Conservation (phyloP, 139 green algal genomes). For the Ettlia oleoabundans region DNA sequence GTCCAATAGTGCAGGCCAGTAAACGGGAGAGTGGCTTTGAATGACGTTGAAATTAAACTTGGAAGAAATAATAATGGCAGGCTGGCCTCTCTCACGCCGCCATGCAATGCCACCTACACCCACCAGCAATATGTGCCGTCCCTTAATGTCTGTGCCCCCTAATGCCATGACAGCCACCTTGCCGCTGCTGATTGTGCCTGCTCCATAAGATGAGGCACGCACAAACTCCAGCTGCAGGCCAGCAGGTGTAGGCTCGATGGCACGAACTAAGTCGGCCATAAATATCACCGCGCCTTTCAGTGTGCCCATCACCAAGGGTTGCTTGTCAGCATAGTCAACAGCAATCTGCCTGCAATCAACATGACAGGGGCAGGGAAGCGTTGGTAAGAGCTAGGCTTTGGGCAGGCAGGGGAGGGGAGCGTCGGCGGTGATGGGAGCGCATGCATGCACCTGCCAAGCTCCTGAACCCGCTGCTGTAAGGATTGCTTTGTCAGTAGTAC, state of each 20-base stretch:
- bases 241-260: slow-evolving; percentile 51
- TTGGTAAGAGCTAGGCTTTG: no score
- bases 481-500: slow-evolving; percentile 50
- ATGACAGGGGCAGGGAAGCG: neutral
- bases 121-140: slow-evolving; percentile 70
- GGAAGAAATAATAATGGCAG: no score
- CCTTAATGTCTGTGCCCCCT: slow-evolving; percentile 30
- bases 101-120: neutral
- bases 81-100: no score
- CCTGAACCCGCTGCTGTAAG: slow-evolving; percentile 36
- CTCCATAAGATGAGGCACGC: slow-evolving; percentile 52
- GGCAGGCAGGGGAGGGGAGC: slow-evolving; percentile 6
- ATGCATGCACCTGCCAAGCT: slow-evolving; percentile 48
- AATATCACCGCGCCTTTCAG: slow-evolving; percentile 72
- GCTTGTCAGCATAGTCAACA: slow-evolving; percentile 51
- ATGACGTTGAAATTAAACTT: no score
- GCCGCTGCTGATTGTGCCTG: slow-evolving; percentile 34
- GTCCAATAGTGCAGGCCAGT: neutral
- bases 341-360: slow-evolving; percentile 46
- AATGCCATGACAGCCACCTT: slow-evolving; percentile 42
- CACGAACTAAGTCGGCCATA: slow-evolving; percentile 62
- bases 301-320: slow-evolving; percentile 54
- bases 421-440: neutral
- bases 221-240: slow-evolving; percentile 68
- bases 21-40: neutral